Base-by-base conservation (phyloP, 2,329 filamentous ascomycete genomes). In the Penicillium thymicola region DNA sequence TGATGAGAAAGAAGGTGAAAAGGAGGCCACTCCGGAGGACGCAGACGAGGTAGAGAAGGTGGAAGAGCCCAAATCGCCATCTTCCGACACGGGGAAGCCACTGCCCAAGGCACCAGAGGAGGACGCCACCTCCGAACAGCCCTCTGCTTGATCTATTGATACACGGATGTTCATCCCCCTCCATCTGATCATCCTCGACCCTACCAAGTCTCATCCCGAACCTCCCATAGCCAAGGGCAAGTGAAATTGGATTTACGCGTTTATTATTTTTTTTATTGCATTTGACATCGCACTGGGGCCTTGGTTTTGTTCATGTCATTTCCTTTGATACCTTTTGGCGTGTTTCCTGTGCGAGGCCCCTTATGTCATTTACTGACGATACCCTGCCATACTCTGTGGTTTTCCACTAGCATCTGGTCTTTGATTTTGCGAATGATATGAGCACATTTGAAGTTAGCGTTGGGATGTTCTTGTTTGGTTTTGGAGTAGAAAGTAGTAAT, bases 311-410 rank as follows among this genome's bases (percentile, higher is more conserved):
- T 25, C 42, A 18, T 57, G 21, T 53, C 21, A 21, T 58, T 58
- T 45, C n/a, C 27, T 23, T 59, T 54, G 60, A 58, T 59, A 61
- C 55, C 61, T 56, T 44, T 44, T 57, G 60, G 52, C 57, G 57
- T 53, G 40, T 59, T 55, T 62, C 21, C 42, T 60, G 56, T 59
- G 59, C 54, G 55, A 53, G 36, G 36, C 47, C 40, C 34, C 46
- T 55, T 37, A 55, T 66, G 61, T 59, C 61, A 66, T 56, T 59
- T 59, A 60, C 58, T 61, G 62, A 64, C 62, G 64, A 66, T 66
- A 66, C 64, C 64, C 64, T 64, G 49, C 61, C 59, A 59, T 58
- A 27, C 21, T 56, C 25, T 32, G 58, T 65, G 62, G 62, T 43
- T 51, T 56, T 53, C 64, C 62, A 52, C 48, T 44, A 41, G 42